Evolutionary conservation across 371 early-diverging fungal genomes (phyloP).

Genomic region (Dipsacomyces acuminosporus): DNA sequence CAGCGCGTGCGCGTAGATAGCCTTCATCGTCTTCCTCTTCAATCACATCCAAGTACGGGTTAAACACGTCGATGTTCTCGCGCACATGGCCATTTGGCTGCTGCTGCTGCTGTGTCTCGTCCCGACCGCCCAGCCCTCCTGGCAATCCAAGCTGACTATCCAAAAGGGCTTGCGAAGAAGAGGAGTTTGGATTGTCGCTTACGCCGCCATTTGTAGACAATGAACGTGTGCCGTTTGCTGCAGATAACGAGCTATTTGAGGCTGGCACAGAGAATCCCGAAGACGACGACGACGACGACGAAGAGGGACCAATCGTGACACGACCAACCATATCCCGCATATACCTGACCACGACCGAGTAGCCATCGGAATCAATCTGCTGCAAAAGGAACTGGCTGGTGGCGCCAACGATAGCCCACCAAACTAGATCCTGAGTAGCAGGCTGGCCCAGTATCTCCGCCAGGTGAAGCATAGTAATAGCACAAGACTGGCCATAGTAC

Average conservation of each 20-base stretch:
- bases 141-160: conserved; percentile 24
- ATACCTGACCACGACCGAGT: conserved; percentile 40
- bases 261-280: too few species aligned
- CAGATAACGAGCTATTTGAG: neutral
- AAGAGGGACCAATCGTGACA: conserved; percentile 4
- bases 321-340: conserved; percentile 41
- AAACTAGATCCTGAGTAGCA: conserved; percentile 33
- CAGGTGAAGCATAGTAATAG: conserved; percentile 35
- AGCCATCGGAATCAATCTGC: conserved; percentile 49
- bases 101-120: too few species aligned
- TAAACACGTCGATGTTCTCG: conserved; percentile 7
- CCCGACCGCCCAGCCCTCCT: too few species aligned
- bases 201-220: too few species aligned
- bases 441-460: conserved; percentile 46
- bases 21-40: conserved; percentile 33
- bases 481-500: conserved; percentile 47
- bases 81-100: neutral
- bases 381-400: conserved; percentile 54
- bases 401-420: conserved; percentile 57
- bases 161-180: conserved; percentile 12
- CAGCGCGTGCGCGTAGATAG: conserved; percentile 12
- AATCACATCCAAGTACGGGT: conserved; percentile 16
- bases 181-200: too few species aligned
- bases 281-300: neutral
- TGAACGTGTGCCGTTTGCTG: neutral